Conservation (phyloP, 129 eudicot species). For the Calendula officinalis region DNA sequence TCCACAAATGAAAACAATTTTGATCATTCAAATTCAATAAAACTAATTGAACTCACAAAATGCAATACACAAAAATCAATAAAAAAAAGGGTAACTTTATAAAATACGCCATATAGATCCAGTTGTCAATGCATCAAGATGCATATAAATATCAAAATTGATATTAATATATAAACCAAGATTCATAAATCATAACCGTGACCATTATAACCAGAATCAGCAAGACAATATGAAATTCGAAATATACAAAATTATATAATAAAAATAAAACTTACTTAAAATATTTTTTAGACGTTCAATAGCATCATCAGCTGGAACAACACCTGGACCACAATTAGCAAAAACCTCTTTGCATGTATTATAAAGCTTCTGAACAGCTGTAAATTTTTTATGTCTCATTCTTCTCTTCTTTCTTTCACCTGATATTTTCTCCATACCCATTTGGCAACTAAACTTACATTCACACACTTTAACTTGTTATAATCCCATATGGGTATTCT, state of each 20-base stretch:
- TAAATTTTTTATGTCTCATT: slow-evolving; percentile 39
- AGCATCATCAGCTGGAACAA: slow-evolving; percentile 57
- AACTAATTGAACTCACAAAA: slow-evolving; percentile 4
- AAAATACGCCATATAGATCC: slow-evolving; percentile 17
- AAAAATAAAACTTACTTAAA: slow-evolving; percentile 47
- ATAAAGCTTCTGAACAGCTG: slow-evolving; percentile 68
- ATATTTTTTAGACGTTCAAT: slow-evolving; percentile 58
- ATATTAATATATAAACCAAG: slow-evolving; percentile 2
- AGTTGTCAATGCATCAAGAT: slow-evolving; percentile 13
- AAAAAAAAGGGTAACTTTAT: background rate
- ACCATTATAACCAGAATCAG: slow-evolving; percentile 9
- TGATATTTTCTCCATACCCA: slow-evolving; percentile 57
- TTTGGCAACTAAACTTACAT: slow-evolving; percentile 31
- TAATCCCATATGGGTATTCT: slow-evolving; percentile 21
- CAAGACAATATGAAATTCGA: background rate
- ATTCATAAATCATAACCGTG: background rate
- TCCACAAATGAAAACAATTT: slow-evolving; percentile 13
- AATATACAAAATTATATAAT: background rate
- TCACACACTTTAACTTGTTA: slow-evolving; percentile 10
- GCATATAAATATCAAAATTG: background rate
- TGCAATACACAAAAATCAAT: slow-evolving; percentile 13
- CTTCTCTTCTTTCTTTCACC: slow-evolving; percentile 49
- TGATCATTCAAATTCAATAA: slow-evolving; percentile 5
- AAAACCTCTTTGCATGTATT: slow-evolving; percentile 70
- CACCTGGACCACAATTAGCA: slow-evolving; percentile 76